Evolutionary conservation across 1,139 yeast species (phyloP).

Genomic region (Nakaseomyces sp.): DNA sequence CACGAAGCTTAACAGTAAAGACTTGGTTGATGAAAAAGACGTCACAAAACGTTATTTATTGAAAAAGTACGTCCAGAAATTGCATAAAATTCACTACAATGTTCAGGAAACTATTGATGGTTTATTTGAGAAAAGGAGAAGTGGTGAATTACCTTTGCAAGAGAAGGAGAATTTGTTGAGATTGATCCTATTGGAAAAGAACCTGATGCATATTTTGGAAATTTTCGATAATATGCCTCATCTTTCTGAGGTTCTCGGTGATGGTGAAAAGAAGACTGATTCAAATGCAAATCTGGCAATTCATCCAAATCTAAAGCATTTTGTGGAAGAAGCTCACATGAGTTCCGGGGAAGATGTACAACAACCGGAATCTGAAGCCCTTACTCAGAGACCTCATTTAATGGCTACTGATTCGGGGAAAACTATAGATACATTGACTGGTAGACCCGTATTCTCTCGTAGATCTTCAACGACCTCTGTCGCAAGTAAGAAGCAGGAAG

Average conservation of each 20-base stretch:
- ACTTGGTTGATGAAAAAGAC: conserved; percentile 27
- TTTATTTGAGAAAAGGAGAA: conserved; percentile 47
- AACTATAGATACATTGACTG: conserved; percentile 59
- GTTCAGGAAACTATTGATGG: conserved; percentile 52
- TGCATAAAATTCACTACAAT: conserved; percentile 45
- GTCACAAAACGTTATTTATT: conserved; percentile 33
- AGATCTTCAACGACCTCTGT: conserved; percentile 53
- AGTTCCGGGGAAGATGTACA: neutral
- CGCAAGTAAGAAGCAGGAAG: conserved; percentile 69
- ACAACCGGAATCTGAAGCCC: conserved; percentile 12
- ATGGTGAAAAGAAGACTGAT: neutral
- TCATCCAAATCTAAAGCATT: conserved; percentile 14
- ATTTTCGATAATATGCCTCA: conserved; percentile 35
- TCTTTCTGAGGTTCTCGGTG: conserved; percentile 13
- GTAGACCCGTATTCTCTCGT: conserved; percentile 53
- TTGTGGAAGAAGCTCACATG: conserved; percentile 7
- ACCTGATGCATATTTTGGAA: conserved; percentile 52
- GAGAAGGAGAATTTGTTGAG: conserved; percentile 61
- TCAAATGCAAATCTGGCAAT: neutral
- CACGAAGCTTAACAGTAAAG: conserved; percentile 12
- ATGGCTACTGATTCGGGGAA: conserved; percentile 54
- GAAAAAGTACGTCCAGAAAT: conserved; percentile 42
- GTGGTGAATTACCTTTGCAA: conserved; percentile 47
- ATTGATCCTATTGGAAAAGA: conserved; percentile 52
- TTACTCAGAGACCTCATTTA: conserved; percentile 43